Conservation (phyloP, 306 rosid species). For the Pterocarpus santalinus region DNA sequence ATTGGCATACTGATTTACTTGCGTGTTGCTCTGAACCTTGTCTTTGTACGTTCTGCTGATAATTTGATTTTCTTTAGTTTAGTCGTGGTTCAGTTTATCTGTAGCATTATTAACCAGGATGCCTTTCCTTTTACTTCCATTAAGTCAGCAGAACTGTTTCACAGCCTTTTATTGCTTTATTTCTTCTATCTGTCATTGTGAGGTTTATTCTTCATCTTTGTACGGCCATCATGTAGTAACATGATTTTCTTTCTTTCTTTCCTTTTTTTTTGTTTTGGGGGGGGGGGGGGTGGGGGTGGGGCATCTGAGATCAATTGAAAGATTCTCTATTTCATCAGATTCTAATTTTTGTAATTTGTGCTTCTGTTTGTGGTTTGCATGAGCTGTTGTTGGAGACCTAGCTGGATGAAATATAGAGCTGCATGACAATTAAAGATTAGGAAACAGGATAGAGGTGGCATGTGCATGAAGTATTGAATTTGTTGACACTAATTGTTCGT, state of each 20-base stretch:
- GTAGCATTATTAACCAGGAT: conserved; percentile 10
- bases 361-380: no score
- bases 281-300: not conserved
- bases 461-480: conserved; percentile 24
- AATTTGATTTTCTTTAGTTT: conserved; percentile 23
- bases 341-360: not conserved
- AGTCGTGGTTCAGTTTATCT: conserved; percentile 14
- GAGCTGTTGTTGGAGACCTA: no score
- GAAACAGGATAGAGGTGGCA: not conserved
- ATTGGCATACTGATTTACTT: conserved; percentile 93
- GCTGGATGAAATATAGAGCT: not conserved
- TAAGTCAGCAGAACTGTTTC: not conserved
- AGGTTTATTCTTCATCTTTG: conserved; percentile 2
- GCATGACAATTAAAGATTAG: conserved; percentile 8
- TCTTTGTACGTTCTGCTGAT: conserved; percentile 70
- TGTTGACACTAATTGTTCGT: conserved; percentile 9
- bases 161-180: no score
- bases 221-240: not conserved
- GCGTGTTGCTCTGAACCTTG: conserved; percentile 93
- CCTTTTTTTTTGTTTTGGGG: no score
- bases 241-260: no score
- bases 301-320: not conserved
- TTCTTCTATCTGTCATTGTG: conserved; percentile 1
- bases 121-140: conserved; percentile 33
- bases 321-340: no score